Evolutionary conservation across 345 rosid genomes (phyloP), one percentile per base, ranked within the genome.

Genomic region (Corchorus olitorius): DNA sequence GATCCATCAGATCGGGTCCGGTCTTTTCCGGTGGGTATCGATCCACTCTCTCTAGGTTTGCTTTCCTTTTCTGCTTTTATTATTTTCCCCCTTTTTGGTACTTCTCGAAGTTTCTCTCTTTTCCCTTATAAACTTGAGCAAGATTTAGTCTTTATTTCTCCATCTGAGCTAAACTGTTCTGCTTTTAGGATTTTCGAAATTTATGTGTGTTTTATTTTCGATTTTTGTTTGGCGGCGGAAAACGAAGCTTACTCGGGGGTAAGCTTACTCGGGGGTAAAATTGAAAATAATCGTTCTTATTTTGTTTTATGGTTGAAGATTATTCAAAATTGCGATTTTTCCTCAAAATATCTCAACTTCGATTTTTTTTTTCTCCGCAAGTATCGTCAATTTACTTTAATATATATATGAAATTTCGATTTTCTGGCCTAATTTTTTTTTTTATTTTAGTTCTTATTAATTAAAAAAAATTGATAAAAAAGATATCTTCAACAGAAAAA

Each of bases 21-120:
- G 43, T 59, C 37, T 6, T 48, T 70, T 34, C 60, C 41, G 73
- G 60, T 50, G 22, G 27, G 56, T 45, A 14, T 41, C 64, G 66
- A 58, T 55, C n/a, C 19, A 43, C 39, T 52, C 50, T 72, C 63
- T 50, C 11, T 20, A 53, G 35, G 66, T 43, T 73, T 58, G 49
- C 55, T 9, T 41, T 45, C 35, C 14, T 6, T 59, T 59, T 55
- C 55, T 59, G 20, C 7, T 27, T 27, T 27, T 27, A 2, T 6
- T 6, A n/a, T 39, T 39, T 39, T 27, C 27, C 27, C 27, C 27
- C 1, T 39, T 6, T 4, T 39, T 14, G 16, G 16, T 4, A 35
- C 49, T 54, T 37, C 11, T 55, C 46, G 3, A 53, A 19, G 4
- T 12, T 41, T 46, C 54, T n/a, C 1, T 49, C 11, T 50, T 13